Base-by-base conservation (phyloP, 2,329 filamentous ascomycete genomes). In the Trichoderma harzianum region DNA sequence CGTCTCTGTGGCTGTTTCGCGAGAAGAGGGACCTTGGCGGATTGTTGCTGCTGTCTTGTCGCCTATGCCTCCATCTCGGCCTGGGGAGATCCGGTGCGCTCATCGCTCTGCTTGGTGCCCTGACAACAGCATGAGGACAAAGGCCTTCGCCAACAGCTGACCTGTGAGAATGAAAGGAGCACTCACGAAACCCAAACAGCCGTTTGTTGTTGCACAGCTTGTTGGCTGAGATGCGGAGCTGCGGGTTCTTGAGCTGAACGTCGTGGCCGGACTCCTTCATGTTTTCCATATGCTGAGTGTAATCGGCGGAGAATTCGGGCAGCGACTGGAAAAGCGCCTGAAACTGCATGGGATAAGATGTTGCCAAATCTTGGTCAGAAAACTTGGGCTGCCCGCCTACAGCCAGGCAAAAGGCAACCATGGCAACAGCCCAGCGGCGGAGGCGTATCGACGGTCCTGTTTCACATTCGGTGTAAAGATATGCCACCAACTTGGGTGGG, bases 101-200 rank as follows among this genome's bases (percentile, higher is more conserved):
- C 64, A 72, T 72, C 11, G 64, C 32, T 51, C 70, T 72, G 24
- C 70, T 68, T 12, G 64, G 73, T 53, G 70, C 16, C 34, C 71
- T 64, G 21, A 55, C n/a, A 18, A 55, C 73, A 12, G 76, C 77
- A 74, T 88, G 84, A 16, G 87, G 87, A 72, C 88, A 90, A n/a
- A 79, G 79, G 6, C 83, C 83, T 78, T 90, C 84, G 24, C 87
- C 87, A 39, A 88, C 86, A 8, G 82, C 79, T 5, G 86, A 83
- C 24, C 88, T 83, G 76, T 90, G 88, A 47, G 85, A 88, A 77
- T 90, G 88, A 75, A 90, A 90, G 14, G 87, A 88, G 78, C 88
- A 90, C 78, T 88, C 86, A 28, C 88, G 83, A 78, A 89, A 90
- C n/a, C 87, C 88, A 76, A 89, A 89, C 66, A 85, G 82, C 43